A percentile compares a stretch with the other conserved stretches of the same genome.
Conservation (phyloP, 257 asterid species). For the Penstemon eatonii region DNA sequence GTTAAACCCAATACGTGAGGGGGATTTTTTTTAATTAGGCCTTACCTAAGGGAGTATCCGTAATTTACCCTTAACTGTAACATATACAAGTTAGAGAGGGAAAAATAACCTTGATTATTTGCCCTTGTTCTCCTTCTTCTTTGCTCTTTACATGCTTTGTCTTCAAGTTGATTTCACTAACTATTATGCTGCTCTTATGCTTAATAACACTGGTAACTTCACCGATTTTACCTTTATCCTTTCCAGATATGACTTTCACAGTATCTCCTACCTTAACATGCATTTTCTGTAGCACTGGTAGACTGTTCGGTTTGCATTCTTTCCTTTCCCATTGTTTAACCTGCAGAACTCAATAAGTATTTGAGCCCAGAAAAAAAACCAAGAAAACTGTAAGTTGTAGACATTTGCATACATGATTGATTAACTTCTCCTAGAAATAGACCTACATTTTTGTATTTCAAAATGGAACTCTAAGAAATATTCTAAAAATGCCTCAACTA, state of each 20-base stretch:
- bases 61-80: too few species aligned
- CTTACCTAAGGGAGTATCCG: too few species aligned
- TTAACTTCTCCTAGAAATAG: background rate
- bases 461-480: background rate
- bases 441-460: too few species aligned
- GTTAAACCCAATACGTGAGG: too few species aligned
- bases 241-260: slow-evolving; percentile 86
- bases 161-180: slow-evolving; percentile 84
- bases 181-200: slow-evolving; percentile 73
- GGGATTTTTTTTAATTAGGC: too few species aligned
- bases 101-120: slow-evolving; percentile 71
- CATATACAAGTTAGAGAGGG: slow-evolving; percentile 2
- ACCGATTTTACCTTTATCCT: slow-evolving; percentile 82
- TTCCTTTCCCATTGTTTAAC: slow-evolving; percentile 91
- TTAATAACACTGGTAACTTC: slow-evolving; percentile 67
- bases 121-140: slow-evolving; percentile 82
- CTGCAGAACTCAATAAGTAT: slow-evolving; percentile 37
- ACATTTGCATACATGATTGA: background rate
- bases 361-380: background rate
- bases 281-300: slow-evolving; percentile 85
- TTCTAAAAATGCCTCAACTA: background rate
- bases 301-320: slow-evolving; percentile 95
- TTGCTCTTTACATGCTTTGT: slow-evolving; percentile 89
- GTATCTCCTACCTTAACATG: slow-evolving; percentile 94
- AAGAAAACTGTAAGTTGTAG: background rate